phyloP scores from a whole-genome alignment of 768 basidiomycete species.

The Tylopilus sp. region DNA sequence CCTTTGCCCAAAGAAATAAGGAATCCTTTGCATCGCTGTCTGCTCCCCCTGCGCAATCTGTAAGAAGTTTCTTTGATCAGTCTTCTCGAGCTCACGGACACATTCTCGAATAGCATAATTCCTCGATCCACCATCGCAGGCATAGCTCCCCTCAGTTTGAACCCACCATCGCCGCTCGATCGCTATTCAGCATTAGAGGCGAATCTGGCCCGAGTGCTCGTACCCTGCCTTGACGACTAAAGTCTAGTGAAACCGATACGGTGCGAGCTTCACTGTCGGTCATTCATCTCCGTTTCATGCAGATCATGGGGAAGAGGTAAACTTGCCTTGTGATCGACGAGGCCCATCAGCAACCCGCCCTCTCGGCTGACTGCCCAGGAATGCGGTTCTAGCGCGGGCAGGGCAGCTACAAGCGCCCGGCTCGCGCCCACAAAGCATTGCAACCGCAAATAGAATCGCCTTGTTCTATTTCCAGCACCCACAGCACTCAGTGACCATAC shows the following conservation, averaged over 20 bases:
- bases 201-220: background rate
- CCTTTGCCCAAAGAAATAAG: background rate
- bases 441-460: slow-evolving; percentile 13
- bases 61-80: no score
- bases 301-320: background rate
- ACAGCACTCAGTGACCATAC: background rate
- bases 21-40: background rate
- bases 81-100: background rate
- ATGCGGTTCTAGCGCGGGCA: slow-evolving; percentile 9
- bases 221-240: background rate
- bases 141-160: background rate
- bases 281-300: background rate
- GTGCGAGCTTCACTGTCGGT: background rate
- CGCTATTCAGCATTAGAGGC: background rate
- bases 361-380: background rate
- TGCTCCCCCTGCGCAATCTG: no score
- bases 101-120: background rate
- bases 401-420: slow-evolving; percentile 7
- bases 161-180: background rate
- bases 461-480: slow-evolving; percentile 8
- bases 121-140: background rate
- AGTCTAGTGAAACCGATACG: background rate
- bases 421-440: slow-evolving; percentile 16
- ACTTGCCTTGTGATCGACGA: background rate
- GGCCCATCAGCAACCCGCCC: no score